Evolutionary conservation across 352 stramenopile genomes (phyloP), one percentile per base, ranked within the genome.

Genomic region (Phytopythium montanum): DNA sequence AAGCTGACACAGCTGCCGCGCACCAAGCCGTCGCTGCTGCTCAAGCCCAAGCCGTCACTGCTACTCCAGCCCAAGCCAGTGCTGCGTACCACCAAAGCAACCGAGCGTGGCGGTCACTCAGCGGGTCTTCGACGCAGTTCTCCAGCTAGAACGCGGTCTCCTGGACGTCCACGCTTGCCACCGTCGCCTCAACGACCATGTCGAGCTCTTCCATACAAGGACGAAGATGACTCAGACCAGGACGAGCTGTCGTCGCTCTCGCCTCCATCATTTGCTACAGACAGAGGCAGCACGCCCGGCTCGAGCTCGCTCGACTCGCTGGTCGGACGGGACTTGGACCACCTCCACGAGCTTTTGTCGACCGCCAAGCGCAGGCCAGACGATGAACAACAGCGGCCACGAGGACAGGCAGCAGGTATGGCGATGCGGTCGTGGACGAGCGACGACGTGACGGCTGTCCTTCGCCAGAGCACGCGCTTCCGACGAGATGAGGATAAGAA

Each of bases 281-380:
- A 73, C 66, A 2, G 62, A 76, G 25, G 50, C 46, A 3, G 33
- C 51, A 57, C 50, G 10, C 46, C 63, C 0, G 63, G 66, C 5
- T 62, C 81, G 10, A 61, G 70, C 14, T 85, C 73, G 5, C 72
- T 85, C n/a, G 73, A 84, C 54, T 61, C 70, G 14, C 63, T 85
- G 18, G 79, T 88, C 36, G 63, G 56, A 13, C 65, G 72, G 8
- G 79, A 86, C n/a, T 69, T 88, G 4, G 45, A 59, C 2, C 51
- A 83, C 6, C 60, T 88, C 0, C 72, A 77, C 31, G 54, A 65
- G 0, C 59, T 88, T 19, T 73, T 88, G 18, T 70, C 62, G 8
- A 67, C 63, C 9, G 57, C 59, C 56, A 75, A 49, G 29, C 54
- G 33, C 7, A 51, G 26, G 2, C 33, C 10, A 4, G 23, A 55